Evolutionary conservation across 2,329 filamentous ascomycete genomes (phyloP), one percentile per base, ranked within the genome.

Genomic region (Aspergillus fijiensis): DNA sequence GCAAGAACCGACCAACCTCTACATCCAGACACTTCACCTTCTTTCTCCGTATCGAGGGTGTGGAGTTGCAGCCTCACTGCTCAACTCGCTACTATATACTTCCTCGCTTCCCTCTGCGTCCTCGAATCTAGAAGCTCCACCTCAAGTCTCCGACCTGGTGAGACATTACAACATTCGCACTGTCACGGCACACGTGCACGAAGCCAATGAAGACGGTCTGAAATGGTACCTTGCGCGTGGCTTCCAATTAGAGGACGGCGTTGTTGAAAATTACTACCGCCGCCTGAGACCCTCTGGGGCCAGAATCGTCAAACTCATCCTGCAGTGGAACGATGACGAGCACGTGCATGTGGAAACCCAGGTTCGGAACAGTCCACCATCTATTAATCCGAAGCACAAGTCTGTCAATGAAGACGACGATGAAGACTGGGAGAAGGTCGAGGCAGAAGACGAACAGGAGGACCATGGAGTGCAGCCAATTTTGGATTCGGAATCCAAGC

Each of bases 151-250:
- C 11, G 64, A 70, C 5, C 66, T 79, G 10, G 77, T 82, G 4
- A 76, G 77, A 33, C 75, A 81, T 58, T 82, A 86, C 63, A 79
- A 80, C 27, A 80, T 84, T 27, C 73, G 72, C 11, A 77, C 75
- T 14, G 80, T 88, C 21, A 85, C 83, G 2, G 86, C 86, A 11
- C 86, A 89, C 71, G 85, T 88, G 0, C 88, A 87, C 80, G 85
- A 86, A 65, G 82, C 80, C 23, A 88, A 88, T 58, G 77, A 80
- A 19, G 85, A 87, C 52, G 86, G 80, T 0, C 66, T 86, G 63
- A 77, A 80, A 51, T 89, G 86, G 86, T 89, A 89, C 74, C 69
- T 72, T 49, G 81, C 82, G 62, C 77, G 85, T 4, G 84, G 83
- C 0, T 89, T 89, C 61, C 76, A 76, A 62, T 64, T 79, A 5